Conservation (phyloP, 805 yeast genomes). For the Brettanomyces naardenensis region DNA sequence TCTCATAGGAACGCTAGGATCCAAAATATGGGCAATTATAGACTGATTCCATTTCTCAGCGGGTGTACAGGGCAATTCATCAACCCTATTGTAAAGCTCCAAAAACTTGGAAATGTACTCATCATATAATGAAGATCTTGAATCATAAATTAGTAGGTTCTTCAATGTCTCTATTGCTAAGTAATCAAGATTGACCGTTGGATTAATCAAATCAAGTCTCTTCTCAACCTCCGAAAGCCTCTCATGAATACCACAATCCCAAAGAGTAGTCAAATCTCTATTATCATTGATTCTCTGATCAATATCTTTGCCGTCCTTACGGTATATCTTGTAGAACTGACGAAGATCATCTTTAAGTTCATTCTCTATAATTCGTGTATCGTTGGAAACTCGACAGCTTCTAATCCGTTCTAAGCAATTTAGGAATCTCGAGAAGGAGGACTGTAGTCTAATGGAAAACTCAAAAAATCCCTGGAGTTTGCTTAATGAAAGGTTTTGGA, state of each 20-base stretch:
- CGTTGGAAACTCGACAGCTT: conserved; percentile 25
- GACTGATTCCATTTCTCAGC: conserved; percentile 31
- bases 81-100: conserved; percentile 3
- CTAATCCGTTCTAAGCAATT: conserved; percentile 28
- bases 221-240: conserved; percentile 14
- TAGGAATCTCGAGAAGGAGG: conserved; percentile 41
- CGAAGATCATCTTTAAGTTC: conserved; percentile 10
- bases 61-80: conserved; percentile 19
- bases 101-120: conserved; percentile 13
- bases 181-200: conserved; percentile 20
- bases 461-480: conserved; percentile 62
- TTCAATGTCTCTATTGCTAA: conserved; percentile 30
- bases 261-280: conserved; percentile 48
- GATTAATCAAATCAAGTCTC: conserved; percentile 17
- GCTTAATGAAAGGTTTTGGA: conserved; percentile 51
- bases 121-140: conserved; percentile 20
- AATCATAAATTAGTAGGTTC: conserved; percentile 32
- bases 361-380: conserved; percentile 8
- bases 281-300: conserved; percentile 40
- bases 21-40: conserved; percentile 9
- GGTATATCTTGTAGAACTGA: conserved; percentile 10
- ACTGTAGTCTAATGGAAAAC: conserved; percentile 42
- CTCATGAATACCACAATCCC: conserved; percentile 40
- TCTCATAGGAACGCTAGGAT: neutral
- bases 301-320: conserved; percentile 17